Conservation (phyloP, 1,284 basidiomycete genomes). For the Heliocybe sulcata region DNA sequence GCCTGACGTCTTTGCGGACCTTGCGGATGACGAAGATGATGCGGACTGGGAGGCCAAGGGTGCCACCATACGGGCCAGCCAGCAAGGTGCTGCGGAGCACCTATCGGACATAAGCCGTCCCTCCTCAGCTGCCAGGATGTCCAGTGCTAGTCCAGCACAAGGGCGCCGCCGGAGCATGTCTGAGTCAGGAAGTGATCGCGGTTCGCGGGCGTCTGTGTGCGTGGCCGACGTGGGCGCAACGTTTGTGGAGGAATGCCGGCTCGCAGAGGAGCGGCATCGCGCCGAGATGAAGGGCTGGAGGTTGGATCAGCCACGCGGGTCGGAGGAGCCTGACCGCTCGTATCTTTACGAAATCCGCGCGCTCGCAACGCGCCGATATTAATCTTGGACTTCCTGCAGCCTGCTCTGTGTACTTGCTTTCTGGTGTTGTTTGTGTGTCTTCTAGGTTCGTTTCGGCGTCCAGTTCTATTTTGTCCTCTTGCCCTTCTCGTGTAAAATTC, state of each 20-base stretch:
- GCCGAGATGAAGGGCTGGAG: constrained; percentile 81
- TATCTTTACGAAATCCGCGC: constrained; percentile 74
- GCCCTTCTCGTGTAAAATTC: constrained; percentile 3
- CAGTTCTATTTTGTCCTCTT: constrained; percentile 3
- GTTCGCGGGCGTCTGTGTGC: constrained; percentile 60
- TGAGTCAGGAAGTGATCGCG: constrained; percentile 69
- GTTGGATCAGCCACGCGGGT: constrained; percentile 33
- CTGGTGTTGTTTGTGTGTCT: not conserved
- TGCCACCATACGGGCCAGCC: constrained; percentile 68
- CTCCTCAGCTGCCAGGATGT: constrained; percentile 16
- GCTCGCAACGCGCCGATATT: constrained; percentile 74
- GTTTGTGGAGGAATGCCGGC: constrained; percentile 64
- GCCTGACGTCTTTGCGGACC: constrained; percentile 85
- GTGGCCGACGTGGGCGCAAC: constrained; percentile 66
- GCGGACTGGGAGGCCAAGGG: constrained; percentile 66
- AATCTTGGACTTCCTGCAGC: constrained; percentile 18
- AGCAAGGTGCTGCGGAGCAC: constrained; percentile 23
- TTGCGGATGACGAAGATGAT: constrained; percentile 83
- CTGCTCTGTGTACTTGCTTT: constrained; percentile 4
- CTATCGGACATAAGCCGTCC: constrained; percentile 27
- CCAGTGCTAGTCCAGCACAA: constrained; percentile 51
- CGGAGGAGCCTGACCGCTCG: constrained; percentile 46
- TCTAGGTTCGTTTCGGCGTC: constrained; percentile 1
- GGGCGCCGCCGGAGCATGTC: constrained; percentile 60
- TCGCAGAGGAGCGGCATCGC: constrained; percentile 75